phyloP scores from a whole-genome alignment of 805 yeast species.

The Scheffersomyces spartinae region DNA sequence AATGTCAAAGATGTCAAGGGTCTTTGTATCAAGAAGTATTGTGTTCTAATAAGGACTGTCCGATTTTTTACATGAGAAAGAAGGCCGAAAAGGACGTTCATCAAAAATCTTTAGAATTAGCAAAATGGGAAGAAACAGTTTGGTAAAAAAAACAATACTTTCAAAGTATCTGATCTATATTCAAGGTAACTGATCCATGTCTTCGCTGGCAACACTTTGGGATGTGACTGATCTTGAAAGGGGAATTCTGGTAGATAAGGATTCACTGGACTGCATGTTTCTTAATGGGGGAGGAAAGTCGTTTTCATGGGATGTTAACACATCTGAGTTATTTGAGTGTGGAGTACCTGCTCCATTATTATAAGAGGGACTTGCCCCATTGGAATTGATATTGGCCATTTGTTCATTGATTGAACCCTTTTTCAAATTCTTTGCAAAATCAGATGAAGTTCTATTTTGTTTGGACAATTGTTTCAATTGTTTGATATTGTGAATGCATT shows the following conservation, averaged over 20 bases:
- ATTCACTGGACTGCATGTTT: too few species aligned
- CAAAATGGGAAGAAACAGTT: slow-evolving; percentile 50
- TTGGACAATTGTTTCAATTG: slow-evolving; percentile 47
- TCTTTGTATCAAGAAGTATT: slow-evolving; percentile 90
- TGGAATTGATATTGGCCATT: too few species aligned
- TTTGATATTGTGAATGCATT: slow-evolving; percentile 63
- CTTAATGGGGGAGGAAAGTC: too few species aligned
- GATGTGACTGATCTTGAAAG: too few species aligned
- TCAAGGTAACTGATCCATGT: not conserved
- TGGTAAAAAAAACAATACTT: slow-evolving; percentile 25
- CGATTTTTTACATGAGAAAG: slow-evolving; percentile 93
- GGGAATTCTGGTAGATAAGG: too few species aligned
- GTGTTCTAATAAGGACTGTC: slow-evolving; percentile 93
- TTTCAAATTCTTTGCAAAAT: slow-evolving; percentile 35
- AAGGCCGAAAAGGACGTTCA: slow-evolving; percentile 67
- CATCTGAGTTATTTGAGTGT: too few species aligned
- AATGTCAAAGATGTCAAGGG: slow-evolving; percentile 96
- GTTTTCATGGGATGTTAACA: too few species aligned
- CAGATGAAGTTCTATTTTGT: slow-evolving; percentile 31
- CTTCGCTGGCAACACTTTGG: too few species aligned
- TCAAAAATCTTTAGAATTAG: slow-evolving; percentile 44
- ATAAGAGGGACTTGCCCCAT: too few species aligned
- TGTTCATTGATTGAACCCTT: slow-evolving; percentile 20
- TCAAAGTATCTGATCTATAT: not conserved
- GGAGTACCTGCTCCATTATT: too few species aligned